These are phyloP conservation scores for Lichtheimia hyalospora DNA, from an alignment of 371 early-diverging fungal species.

Conservation along the genomic window DNA sequence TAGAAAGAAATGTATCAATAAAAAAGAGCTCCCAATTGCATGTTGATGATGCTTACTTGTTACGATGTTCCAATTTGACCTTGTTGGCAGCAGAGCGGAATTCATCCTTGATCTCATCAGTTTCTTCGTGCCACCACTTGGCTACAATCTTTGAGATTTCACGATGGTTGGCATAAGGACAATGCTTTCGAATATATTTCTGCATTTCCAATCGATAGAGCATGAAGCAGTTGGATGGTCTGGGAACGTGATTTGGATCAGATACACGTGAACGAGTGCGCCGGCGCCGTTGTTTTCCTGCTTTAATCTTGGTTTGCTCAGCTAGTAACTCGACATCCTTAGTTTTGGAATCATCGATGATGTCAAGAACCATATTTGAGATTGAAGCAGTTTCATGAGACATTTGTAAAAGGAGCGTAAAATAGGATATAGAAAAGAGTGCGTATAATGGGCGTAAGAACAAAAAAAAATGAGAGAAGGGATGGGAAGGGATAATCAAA, in stretches of 20 bases:
- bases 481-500: background rate
- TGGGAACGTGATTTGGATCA: slow-evolving; percentile 17
- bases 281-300: slow-evolving; percentile 9
- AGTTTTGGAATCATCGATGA: too few species aligned
- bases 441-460: background rate
- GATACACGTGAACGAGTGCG: slow-evolving; percentile 20
- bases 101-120: slow-evolving; percentile 50
- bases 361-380: too few species aligned
- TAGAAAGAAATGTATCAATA: slow-evolving; percentile 26
- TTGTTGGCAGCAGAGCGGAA: slow-evolving; percentile 40
- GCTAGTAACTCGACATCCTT: background rate
- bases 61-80: slow-evolving; percentile 55
- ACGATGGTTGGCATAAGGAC: slow-evolving; percentile 19
- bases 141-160: slow-evolving; percentile 19
- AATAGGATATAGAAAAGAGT: too few species aligned
- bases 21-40: too few species aligned
- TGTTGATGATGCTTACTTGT: slow-evolving; percentile 39
- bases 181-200: slow-evolving; percentile 4
- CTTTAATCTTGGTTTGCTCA: background rate
- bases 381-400: too few species aligned
- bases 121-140: slow-evolving; percentile 29
- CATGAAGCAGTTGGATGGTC: slow-evolving; percentile 20
- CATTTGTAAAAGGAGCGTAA: too few species aligned
- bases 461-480: background rate
- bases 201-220: slow-evolving; percentile 16